These are phyloP conservation scores for Porcisia hertigi DNA, from an alignment of 208 protist species.

Conservation along the genomic window DNA sequence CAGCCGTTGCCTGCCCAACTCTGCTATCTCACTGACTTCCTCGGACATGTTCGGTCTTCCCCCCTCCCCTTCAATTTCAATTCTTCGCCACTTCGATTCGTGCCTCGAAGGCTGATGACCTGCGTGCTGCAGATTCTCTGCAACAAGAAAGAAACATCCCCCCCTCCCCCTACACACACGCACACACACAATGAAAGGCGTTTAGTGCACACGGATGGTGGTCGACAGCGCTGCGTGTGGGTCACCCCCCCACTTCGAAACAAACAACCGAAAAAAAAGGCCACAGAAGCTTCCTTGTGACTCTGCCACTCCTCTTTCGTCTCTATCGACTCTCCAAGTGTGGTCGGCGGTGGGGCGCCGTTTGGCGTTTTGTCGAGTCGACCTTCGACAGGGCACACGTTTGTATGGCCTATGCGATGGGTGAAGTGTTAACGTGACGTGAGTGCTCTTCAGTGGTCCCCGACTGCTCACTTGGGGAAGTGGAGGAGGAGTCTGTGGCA, in stretches of 20 bases:
- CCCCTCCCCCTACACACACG: no score
- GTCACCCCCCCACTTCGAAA: neutral
- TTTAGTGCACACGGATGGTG: neutral
- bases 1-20: no score
- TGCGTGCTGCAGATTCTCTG: neutral
- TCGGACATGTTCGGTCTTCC: neutral
- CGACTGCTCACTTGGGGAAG: neutral
- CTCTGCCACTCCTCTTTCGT: neutral
- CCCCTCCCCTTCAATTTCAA: neutral
- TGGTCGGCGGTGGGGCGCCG: no score
- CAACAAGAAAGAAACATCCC: no score
- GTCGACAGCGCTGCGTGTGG: neutral
- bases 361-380: neutral
- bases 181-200: neutral
- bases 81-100: neutral
- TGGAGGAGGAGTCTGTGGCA: neutral
- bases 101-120: neutral
- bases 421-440: neutral
- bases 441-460: neutral
- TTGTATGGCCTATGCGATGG: neutral
- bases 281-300: neutral
- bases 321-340: no score
- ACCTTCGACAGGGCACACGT: neutral
- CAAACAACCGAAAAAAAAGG: neutral
- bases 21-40: neutral